Evolutionary conservation across 1,284 basidiomycete genomes (phyloP), one percentile per base, ranked within the genome.

Genomic region (Ustilago vetiveriae): DNA sequence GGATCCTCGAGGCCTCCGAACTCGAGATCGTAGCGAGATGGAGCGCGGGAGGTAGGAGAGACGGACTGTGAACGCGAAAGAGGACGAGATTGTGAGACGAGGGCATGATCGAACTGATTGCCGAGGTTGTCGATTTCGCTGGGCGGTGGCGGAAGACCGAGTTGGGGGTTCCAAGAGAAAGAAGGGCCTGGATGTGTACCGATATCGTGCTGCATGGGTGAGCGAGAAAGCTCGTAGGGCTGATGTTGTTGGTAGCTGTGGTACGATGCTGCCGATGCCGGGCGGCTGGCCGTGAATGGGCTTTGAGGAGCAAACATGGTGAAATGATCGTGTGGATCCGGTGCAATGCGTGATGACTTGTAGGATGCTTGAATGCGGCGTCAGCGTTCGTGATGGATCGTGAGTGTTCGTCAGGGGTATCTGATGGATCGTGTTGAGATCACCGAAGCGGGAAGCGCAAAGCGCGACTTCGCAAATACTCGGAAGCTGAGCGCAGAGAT

Each of bases 61-160:
- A 38, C 29, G 17, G 67, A 56, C 2, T 52, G 55, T 10, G 54
- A 41, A 3, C 65, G 65, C 30, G 58, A 56, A 16, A 44, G 42
- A 9, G 60, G 66, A 10, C 49, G 39, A 19, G 38, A 32, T 21
- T 47, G 36, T 1, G 57, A 45, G 14, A 62, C 32, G 30, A 71
- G 57, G 19, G 57, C 63, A 26, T 48, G 57, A n/a, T 56, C 23
- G 49, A 71, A 35, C 3, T 53, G 48, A 35, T 66, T 46, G 19
- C 70, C 69, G 16, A 68, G 43, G 4, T 44, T 44, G 36, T 62
- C 57, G 51, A 72, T 72, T 46, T 62, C 43, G 55, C 63, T 62
- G 1, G 74, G 74, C 19, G 69, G 72, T 39, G 74, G 74, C 32
- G 74, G 74, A 16, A 76, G 51, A 26, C 74, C 74, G 4, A 65